Percentiles rank a stretch among this genome's conserved stretches.
Evolutionary conservation across 768 basidiomycete species (phyloP).

Genomic region (Pleurotus tuoliensis): DNA sequence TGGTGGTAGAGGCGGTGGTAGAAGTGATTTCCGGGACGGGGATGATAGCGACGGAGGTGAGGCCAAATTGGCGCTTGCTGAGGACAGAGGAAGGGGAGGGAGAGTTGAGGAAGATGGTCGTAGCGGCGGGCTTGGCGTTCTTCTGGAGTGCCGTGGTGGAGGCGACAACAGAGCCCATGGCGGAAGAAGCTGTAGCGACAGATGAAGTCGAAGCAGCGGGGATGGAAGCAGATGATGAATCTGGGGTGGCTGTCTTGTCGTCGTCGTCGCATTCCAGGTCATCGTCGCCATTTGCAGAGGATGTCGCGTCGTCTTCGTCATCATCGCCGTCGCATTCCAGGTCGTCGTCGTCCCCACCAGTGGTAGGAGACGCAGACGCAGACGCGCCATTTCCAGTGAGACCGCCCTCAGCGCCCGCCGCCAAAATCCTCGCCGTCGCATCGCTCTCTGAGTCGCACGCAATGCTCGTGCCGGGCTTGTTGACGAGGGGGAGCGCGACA

Average conservation of each 20-base stretch:
- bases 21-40: constrained; percentile 11
- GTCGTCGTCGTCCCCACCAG: constrained; percentile 8
- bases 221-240: not conserved
- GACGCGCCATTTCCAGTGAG: constrained; percentile 17
- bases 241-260: constrained; percentile 1
- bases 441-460: constrained; percentile 38
- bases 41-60: constrained; percentile 4
- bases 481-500: constrained; percentile 46
- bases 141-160: constrained; percentile 2
- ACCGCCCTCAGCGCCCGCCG: constrained; percentile 41
- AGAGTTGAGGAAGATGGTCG: constrained; percentile 10
- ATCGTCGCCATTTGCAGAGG: constrained; percentile 9
- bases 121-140: not conserved
- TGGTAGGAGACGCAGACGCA: constrained; percentile 6
- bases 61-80: constrained; percentile 1
- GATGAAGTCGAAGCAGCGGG: constrained; percentile 3
- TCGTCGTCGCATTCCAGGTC: constrained; percentile 13
- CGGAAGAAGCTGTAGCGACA: not conserved
- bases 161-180: constrained; percentile 1
- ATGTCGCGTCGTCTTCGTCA: constrained; percentile 8
- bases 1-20: too few relatives aligned
- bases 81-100: constrained; percentile 5
- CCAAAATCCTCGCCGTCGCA: constrained; percentile 34
- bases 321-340: constrained; percentile 9
- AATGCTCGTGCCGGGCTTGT: constrained; percentile 40